phyloP scores from a whole-genome alignment of 2,329 filamentous ascomycete genomes.

The Septoria petroselini region DNA sequence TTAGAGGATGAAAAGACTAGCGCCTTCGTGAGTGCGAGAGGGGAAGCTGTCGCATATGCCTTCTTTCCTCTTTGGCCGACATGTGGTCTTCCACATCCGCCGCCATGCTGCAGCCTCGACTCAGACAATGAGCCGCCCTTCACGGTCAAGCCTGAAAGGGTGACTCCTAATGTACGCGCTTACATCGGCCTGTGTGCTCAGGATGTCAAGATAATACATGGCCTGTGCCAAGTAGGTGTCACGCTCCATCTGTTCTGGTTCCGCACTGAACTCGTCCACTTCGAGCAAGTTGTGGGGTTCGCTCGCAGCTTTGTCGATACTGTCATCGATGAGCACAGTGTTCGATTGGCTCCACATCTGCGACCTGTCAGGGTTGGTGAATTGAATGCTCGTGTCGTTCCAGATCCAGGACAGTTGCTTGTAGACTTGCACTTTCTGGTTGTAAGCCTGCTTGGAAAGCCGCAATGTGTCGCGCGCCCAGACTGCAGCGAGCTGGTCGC shows the following conservation, averaged over 20 bases:
- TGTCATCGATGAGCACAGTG: conserved; percentile 88
- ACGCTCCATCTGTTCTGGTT: conserved; percentile 44
- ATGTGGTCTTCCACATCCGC: too few species aligned
- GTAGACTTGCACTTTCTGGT: conserved; percentile 75
- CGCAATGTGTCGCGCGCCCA: conserved; percentile 79
- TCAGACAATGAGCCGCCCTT: too few species aligned
- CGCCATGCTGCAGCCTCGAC: too few species aligned
- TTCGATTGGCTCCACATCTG: conserved; percentile 74
- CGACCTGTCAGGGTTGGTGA: conserved; percentile 41
- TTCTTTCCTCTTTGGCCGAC: too few species aligned
- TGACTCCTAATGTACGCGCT: conserved; percentile 29
- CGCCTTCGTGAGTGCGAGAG: too few species aligned
- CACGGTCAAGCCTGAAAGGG: conserved; percentile 9
- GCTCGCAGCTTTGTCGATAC: conserved; percentile 69
- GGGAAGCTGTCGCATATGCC: too few species aligned
- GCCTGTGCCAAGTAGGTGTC: conserved; percentile 48
- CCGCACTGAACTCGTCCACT: conserved; percentile 69
- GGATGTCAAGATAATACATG: conserved; percentile 54
- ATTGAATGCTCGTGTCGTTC: conserved; percentile 49
- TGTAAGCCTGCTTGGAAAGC: conserved; percentile 63
- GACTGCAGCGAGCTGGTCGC: conserved; percentile 58
- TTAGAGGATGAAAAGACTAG: too few species aligned
- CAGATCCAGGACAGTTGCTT: conserved; percentile 77
- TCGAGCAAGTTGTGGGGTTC: conserved; percentile 82
- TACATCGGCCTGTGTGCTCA: conserved; percentile 56